A percentile compares a stretch with the other conserved stretches of the same genome.
These are phyloP conservation scores for Rhodotorula paludigena DNA, from an alignment of 768 basidiomycete species.

Conservation along the genomic window DNA sequence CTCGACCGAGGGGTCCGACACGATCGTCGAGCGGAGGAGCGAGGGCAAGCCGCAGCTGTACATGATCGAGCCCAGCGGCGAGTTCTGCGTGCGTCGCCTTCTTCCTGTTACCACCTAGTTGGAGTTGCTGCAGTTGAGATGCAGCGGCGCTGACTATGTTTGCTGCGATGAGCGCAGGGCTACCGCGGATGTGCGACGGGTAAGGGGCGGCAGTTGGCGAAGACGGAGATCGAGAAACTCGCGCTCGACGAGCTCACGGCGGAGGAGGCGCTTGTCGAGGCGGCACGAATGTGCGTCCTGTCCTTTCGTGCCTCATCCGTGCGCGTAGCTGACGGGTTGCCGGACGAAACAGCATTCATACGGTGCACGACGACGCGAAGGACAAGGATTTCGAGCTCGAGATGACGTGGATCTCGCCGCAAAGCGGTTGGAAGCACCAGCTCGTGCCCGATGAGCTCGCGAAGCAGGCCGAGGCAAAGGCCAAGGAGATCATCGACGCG, in stretches of 20 bases:
- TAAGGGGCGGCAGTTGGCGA: conserved; percentile 95
- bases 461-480: conserved; percentile 77
- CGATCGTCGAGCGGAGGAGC: conserved; percentile 63
- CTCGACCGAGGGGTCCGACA: conserved; percentile 19
- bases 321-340: conserved; percentile 7
- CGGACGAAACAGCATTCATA: conserved; percentile 67
- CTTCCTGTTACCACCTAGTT: background rate
- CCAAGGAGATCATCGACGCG: conserved; percentile 64
- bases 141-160: background rate
- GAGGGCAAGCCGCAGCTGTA: conserved; percentile 67
- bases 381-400: conserved; percentile 98
- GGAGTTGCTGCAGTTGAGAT: no score
- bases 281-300: conserved; percentile 74
- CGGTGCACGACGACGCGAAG: conserved; percentile 94
- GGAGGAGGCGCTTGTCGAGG: conserved; percentile 82
- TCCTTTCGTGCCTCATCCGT: conserved; percentile 1
- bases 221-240: conserved; percentile 96
- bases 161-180: conserved; percentile 56
- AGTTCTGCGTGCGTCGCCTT: conserved; percentile 64
- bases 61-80: conserved; percentile 90
- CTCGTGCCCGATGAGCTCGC: conserved; percentile 79
- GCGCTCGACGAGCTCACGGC: conserved; percentile 72
- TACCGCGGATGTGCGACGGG: conserved; percentile 96
- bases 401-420: conserved; percentile 89
- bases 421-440: conserved; percentile 71